phyloP scores from a whole-genome alignment of 83 land plant genomes.

The Thuja plicata region DNA sequence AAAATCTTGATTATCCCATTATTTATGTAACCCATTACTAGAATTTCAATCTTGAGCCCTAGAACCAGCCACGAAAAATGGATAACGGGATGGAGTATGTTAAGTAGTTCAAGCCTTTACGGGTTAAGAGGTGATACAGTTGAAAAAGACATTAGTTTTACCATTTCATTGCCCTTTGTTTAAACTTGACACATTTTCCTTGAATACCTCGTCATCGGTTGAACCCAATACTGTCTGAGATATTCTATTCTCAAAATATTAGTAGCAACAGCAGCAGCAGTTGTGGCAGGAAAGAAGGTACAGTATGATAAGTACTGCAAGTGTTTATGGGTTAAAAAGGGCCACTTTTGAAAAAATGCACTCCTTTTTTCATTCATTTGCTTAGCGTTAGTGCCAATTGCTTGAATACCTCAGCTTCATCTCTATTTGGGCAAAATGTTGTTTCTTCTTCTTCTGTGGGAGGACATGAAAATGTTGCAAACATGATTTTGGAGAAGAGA shows the following conservation, averaged over 20 bases:
- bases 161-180: too few relatives aligned
- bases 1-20: too few relatives aligned
- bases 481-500: constrained; percentile 43
- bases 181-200: neutral
- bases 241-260: neutral
- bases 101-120: neutral
- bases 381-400: neutral
- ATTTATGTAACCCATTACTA: too few relatives aligned
- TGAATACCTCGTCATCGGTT: neutral
- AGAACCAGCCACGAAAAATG: neutral
- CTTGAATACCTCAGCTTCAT: neutral
- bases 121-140: neutral
- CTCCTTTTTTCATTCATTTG: neutral
- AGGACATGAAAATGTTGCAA: constrained; percentile 21
- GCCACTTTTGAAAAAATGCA: neutral
- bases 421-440: neutral
- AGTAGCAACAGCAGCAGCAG: neutral
- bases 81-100: neutral
- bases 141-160: neutral
- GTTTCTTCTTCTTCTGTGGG: neutral
- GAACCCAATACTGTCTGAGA: neutral
- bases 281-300: neutral
- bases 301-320: neutral
- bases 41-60: too few relatives aligned
- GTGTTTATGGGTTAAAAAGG: neutral